A percentile compares a stretch with the other conserved stretches of the same genome.
Conservation (phyloP, 2,329 filamentous ascomycete species). For the Cordyceps cateniannulata region DNA sequence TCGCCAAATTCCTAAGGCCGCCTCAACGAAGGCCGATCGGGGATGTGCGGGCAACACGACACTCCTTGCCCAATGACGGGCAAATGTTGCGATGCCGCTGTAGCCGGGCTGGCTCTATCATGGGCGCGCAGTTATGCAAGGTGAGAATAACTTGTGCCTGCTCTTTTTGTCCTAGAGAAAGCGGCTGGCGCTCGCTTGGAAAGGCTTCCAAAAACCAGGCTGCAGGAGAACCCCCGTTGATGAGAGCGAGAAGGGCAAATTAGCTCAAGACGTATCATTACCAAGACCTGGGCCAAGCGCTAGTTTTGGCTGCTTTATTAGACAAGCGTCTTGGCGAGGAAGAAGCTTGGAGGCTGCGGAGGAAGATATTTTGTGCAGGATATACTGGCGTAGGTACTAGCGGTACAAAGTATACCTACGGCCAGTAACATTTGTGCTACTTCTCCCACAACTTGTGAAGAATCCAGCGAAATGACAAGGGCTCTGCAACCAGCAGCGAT, state of each 20-base stretch:
- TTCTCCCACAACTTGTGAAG: too few relatives aligned
- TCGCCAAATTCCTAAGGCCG: neutral
- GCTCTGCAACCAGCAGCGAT: too few relatives aligned
- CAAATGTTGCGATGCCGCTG: neutral
- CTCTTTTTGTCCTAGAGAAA: neutral
- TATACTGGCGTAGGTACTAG: too few relatives aligned
- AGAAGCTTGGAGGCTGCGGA: neutral
- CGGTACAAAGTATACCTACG: too few relatives aligned
- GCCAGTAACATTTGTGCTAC: too few relatives aligned
- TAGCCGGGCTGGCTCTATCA: conserved; percentile 2
- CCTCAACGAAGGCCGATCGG: neutral
- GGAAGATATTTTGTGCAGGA: too few relatives aligned
- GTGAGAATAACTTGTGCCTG: neutral
- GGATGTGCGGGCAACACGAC: neutral
- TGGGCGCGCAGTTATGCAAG: neutral
- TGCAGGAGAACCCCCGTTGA: neutral
- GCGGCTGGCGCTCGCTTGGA: neutral
- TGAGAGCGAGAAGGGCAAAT: too few relatives aligned
- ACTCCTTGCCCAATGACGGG: neutral
- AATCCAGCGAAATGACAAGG: neutral
- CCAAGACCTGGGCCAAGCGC: neutral
- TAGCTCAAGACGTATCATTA: neutral
- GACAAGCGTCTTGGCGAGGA: neutral
- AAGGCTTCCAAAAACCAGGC: neutral
- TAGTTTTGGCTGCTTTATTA: neutral